phyloP scores from a whole-genome alignment of 139 green algal species.

The Tetraselmis striata region DNA sequence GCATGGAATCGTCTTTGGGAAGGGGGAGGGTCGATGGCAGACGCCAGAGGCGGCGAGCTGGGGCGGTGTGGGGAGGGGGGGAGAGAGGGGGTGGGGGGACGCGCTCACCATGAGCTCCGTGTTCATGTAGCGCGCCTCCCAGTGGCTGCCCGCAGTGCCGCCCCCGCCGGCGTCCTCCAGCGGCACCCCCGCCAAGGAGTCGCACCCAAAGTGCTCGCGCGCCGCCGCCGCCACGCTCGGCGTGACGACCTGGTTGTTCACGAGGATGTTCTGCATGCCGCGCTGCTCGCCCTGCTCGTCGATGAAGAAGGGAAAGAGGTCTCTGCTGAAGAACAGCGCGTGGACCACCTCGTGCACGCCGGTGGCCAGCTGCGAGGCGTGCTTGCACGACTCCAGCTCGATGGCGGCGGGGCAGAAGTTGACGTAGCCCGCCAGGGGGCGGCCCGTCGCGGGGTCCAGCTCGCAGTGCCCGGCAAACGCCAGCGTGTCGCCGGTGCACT shows the following conservation, averaged over 20 bases:
- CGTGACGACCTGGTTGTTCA: constrained; percentile 18
- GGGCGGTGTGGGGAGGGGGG: no score
- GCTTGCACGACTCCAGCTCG: constrained; percentile 4
- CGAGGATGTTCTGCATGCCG: constrained; percentile 21
- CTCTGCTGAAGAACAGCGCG: constrained; percentile 32
- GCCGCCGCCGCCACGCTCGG: constrained; percentile 7
- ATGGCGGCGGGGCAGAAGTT: constrained; percentile 21
- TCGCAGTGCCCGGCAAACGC: constrained; percentile 17
- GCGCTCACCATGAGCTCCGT: background rate
- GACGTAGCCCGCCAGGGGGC: constrained; percentile 14
- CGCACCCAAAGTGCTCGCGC: constrained; percentile 52
- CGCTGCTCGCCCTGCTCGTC: background rate
- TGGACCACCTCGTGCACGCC: constrained; percentile 11
- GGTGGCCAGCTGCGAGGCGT: constrained; percentile 4
- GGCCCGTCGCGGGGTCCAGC: constrained; percentile 15
- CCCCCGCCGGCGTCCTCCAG: constrained; percentile 55
- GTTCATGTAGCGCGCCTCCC: constrained; percentile 32
- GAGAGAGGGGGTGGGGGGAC: no score
- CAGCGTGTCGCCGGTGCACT: background rate
- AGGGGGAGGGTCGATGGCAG: no score
- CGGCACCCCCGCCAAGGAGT: constrained; percentile 36
- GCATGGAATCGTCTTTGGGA: no score
- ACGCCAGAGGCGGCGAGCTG: no score
- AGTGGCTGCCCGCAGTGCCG: constrained; percentile 51
- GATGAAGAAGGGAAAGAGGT: constrained; percentile 31